Percentiles rank a stretch among this genome's conserved stretches.
Evolutionary conservation across 1,139 yeast species (phyloP).

Genomic region (Pneumocystis sp.): DNA sequence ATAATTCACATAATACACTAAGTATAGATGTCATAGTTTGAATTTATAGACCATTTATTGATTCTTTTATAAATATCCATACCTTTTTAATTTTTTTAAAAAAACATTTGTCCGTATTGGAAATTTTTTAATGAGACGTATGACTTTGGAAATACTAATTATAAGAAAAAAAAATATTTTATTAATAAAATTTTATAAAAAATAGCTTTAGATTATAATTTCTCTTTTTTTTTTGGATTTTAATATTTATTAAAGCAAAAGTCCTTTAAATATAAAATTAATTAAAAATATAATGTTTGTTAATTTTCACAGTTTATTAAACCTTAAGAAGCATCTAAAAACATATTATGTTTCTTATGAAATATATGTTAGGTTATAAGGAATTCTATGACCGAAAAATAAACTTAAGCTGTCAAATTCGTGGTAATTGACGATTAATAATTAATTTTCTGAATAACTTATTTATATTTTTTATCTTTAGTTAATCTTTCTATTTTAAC

Average conservation of each 20-base stretch:
- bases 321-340: neutral
- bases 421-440: no score
- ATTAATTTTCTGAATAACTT: neutral
- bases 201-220: neutral
- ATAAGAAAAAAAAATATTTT: neutral
- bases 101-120: neutral
- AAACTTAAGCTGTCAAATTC: no score
- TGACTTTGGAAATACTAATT: neutral
- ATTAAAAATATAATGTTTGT: neutral
- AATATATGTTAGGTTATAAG: neutral
- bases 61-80: neutral
- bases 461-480: no score
- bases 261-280: neutral
- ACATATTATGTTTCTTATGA: neutral
- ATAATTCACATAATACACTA: neutral
- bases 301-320: neutral
- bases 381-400: no score
- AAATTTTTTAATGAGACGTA: neutral
- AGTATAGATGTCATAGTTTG: neutral
- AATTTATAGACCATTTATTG: neutral
- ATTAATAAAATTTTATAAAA: neutral
- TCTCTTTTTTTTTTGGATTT: neutral
- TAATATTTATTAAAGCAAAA: neutral
- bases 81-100: neutral
- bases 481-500: no score